These are phyloP conservation scores for Gelatoporia subvermispora DNA, from an alignment of 768 basidiomycete genomes.

Conservation along the genomic window DNA sequence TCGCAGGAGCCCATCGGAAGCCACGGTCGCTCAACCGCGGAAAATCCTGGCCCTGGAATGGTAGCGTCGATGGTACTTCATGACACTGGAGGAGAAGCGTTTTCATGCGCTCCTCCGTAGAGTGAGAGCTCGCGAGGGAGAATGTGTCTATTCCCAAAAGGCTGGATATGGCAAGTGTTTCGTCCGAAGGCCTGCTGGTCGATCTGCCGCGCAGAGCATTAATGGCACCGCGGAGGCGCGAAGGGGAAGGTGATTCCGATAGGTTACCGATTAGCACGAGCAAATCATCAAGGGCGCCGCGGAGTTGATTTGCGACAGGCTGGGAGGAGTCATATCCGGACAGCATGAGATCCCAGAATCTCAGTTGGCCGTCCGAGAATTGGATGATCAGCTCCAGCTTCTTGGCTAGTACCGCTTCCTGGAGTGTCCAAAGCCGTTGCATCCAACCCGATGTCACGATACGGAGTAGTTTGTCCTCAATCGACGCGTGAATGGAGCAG, in stretches of 20 bases:
- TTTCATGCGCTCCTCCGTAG: neutral
- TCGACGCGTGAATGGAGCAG: neutral
- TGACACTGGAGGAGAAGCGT: neutral
- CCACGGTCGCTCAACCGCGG: neutral
- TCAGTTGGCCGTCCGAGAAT: slow-evolving; percentile 1
- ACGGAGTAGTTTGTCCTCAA: slow-evolving; percentile 2
- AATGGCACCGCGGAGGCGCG: neutral
- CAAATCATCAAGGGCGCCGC: neutral
- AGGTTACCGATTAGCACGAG: neutral
- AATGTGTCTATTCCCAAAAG: neutral
- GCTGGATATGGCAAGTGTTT: slow-evolving; percentile 1
- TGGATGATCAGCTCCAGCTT: slow-evolving; percentile 4
- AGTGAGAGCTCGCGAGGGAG: neutral
- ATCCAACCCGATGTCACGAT: slow-evolving; percentile 7
- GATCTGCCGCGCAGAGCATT: slow-evolving; percentile 1
- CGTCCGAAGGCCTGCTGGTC: slow-evolving; percentile 4
- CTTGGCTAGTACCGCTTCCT: slow-evolving; percentile 7
- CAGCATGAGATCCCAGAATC: neutral
- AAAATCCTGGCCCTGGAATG: neutral
- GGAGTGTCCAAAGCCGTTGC: slow-evolving; percentile 9
- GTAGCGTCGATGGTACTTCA: neutral
- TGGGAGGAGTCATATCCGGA: neutral
- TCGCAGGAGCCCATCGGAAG: slow-evolving; percentile 2
- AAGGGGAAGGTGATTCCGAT: neutral
- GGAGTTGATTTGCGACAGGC: too few species aligned